Conservation (phyloP, 108 stramenopile species). For the Pseudonitzschia delicatissima region DNA sequence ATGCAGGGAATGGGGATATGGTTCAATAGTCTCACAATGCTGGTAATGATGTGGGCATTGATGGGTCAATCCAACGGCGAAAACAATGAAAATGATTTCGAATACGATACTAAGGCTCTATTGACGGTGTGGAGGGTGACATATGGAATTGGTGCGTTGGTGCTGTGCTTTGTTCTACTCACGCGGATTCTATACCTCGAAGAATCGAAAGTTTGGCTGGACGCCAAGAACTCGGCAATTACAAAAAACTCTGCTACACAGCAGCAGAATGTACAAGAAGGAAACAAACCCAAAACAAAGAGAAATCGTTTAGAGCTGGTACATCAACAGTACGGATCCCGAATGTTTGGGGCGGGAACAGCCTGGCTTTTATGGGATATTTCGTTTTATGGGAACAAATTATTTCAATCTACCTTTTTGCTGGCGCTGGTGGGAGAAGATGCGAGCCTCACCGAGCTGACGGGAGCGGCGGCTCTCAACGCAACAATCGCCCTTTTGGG, state of each 20-base stretch:
- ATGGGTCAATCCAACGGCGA: neutral
- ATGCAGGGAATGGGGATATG: slow-evolving; percentile 81
- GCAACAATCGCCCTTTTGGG: slow-evolving; percentile 70
- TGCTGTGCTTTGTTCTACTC: slow-evolving; percentile 11
- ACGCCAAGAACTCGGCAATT: neutral
- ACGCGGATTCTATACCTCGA: slow-evolving; percentile 40
- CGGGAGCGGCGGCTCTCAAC: slow-evolving; percentile 54
- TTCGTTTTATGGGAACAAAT: slow-evolving; percentile 81
- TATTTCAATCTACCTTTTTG: slow-evolving; percentile 66
- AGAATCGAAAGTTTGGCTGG: slow-evolving; percentile 60
- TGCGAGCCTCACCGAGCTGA: slow-evolving; percentile 38
- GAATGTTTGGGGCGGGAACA: slow-evolving; percentile 59
- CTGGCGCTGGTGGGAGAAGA: slow-evolving; percentile 54
- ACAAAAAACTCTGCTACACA: neutral
- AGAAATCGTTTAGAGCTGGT: neutral
- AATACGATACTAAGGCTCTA: slow-evolving; percentile 24
- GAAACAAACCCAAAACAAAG: neutral
- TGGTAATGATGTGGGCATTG: slow-evolving; percentile 43
- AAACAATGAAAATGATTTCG: slow-evolving; percentile 6
- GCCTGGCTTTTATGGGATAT: slow-evolving; percentile 78
- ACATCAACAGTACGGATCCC: slow-evolving; percentile 46
- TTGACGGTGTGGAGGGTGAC: slow-evolving; percentile 56
- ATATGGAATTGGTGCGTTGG: slow-evolving; percentile 43
- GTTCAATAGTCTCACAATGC: slow-evolving; percentile 43
- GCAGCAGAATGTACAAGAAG: neutral